Percentiles rank a stretch among this genome's conserved stretches.
These are phyloP conservation scores for Fomitopsis serialis DNA, from an alignment of 768 basidiomycete species.

Conservation along the genomic window DNA sequence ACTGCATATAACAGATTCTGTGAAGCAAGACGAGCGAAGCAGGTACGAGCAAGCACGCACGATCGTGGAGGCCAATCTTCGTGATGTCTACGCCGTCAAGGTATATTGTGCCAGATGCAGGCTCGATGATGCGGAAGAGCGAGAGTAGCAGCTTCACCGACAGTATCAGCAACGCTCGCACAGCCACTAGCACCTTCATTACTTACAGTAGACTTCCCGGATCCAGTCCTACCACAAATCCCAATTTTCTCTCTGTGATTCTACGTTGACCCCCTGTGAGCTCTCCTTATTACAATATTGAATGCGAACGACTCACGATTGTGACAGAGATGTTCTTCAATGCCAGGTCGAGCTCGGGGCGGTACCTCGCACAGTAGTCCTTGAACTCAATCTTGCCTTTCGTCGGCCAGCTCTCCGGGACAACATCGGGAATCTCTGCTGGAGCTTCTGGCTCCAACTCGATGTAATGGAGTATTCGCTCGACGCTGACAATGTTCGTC, in stretches of 20 bases:
- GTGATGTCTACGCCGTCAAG: conserved; percentile 78
- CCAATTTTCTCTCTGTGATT: conserved; percentile 82
- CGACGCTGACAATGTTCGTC: conserved; percentile 86
- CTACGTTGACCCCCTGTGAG: conserved; percentile 32
- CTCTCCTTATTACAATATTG: no score
- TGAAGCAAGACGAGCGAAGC: not conserved
- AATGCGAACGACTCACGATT: conserved; percentile 50
- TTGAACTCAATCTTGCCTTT: conserved; percentile 76
- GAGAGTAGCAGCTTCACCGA: conserved; percentile 52
- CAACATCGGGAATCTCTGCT: conserved; percentile 54
- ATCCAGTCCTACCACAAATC: conserved; percentile 81
- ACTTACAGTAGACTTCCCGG: conserved; percentile 70
- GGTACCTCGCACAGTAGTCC: conserved; percentile 72
- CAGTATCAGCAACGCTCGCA: not conserved
- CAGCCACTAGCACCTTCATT: not conserved
- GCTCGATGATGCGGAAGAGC: conserved; percentile 75
- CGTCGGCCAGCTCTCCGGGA: conserved; percentile 67
- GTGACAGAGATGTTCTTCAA: conserved; percentile 69
- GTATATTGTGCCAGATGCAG: conserved; percentile 55
- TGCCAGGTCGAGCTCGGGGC: conserved; percentile 73
- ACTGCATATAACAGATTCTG: conserved; percentile 35
- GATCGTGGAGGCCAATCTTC: conserved; percentile 67
- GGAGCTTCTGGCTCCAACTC: conserved; percentile 71
- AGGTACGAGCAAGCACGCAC: conserved; percentile 30
- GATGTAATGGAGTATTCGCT: conserved; percentile 81